Conservation (phyloP, 306 rosid species). For the Senna tora region DNA sequence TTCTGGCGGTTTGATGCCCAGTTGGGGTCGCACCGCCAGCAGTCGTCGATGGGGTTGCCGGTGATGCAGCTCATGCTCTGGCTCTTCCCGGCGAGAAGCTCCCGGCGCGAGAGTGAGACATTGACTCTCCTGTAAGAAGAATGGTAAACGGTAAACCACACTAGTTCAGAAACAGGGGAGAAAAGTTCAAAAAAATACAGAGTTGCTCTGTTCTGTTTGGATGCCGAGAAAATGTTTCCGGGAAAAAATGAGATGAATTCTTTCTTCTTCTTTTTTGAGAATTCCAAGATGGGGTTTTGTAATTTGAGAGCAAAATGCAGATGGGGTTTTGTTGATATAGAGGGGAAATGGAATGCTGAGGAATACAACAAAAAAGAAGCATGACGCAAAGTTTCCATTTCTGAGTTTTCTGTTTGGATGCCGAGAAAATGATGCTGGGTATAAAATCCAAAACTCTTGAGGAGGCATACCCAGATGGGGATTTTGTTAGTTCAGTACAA, state of each 20-base stretch:
- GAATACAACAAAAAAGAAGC: not conserved
- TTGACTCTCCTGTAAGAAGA: constrained; percentile 63
- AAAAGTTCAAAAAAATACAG: not conserved
- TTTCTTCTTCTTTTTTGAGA: not conserved
- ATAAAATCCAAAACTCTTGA: not conserved
- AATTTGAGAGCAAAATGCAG: not conserved
- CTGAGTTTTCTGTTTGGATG: constrained; percentile 32
- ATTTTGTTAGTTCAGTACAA: not conserved
- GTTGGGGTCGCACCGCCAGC: constrained; percentile 82
- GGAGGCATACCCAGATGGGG: constrained; percentile 1
- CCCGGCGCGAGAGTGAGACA: constrained; percentile 60
- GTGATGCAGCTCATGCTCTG: constrained; percentile 54
- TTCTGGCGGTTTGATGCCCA: constrained; percentile 72
- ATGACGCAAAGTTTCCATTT: not conserved
- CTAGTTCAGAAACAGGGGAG: not conserved
- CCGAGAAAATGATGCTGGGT: constrained; percentile 26
- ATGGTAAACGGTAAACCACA: too few species aligned
- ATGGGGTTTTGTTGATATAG: not conserved
- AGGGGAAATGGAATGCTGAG: not conserved
- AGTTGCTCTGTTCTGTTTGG: constrained; percentile 34
- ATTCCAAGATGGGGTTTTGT: constrained; percentile 4
- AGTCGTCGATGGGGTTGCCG: constrained; percentile 93
- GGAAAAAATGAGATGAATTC: constrained; percentile 2
- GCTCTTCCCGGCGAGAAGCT: constrained; percentile 45
- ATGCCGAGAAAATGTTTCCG: constrained; percentile 29